Evolutionary conservation across 345 rosid species (phyloP).

Genomic region (Mangifera indica): DNA sequence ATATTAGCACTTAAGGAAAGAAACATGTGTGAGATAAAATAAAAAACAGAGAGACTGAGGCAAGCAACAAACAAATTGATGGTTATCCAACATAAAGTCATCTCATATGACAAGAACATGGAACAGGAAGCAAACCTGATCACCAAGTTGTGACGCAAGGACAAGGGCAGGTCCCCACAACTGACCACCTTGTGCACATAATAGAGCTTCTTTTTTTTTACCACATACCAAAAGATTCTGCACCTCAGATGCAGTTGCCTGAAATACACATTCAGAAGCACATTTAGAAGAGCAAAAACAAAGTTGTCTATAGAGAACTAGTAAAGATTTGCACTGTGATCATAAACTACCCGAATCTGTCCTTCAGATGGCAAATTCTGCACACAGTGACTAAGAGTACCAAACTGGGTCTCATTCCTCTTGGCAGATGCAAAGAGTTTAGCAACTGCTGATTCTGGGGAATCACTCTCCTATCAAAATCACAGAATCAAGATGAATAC

Average conservation of each 20-base stretch:
- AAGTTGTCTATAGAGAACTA: not conserved
- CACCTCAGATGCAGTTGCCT: conserved; percentile 93
- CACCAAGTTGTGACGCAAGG: conserved; percentile 90
- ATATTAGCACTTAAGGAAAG: conserved; percentile 4
- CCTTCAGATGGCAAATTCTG: conserved; percentile 81
- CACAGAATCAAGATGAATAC: conserved; percentile 3
- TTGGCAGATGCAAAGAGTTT: conserved; percentile 83
- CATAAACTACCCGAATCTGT: conserved; percentile 66
- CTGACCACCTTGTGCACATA: conserved; percentile 87
- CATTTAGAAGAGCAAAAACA: conserved; percentile 16
- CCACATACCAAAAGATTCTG: conserved; percentile 96
- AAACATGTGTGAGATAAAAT: not conserved
- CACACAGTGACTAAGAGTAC: conserved; percentile 65
- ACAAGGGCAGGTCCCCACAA: conserved; percentile 99
- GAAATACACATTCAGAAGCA: conserved; percentile 22
- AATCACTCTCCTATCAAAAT: conserved; percentile 64
- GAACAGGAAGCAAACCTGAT: conserved; percentile 61
- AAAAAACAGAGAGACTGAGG: conserved; percentile 1
- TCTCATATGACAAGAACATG: not conserved
- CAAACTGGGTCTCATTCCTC: conserved; percentile 54
- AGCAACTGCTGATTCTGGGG: conserved; percentile 95
- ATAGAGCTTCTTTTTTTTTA: conserved; percentile 78
- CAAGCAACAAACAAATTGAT: conserved; percentile 5
- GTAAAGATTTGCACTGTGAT: not conserved
- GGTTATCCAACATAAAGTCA: conserved; percentile 9